phyloP scores from a whole-genome alignment of 1,284 basidiomycete species.

The Xerocomus amazonicus region DNA sequence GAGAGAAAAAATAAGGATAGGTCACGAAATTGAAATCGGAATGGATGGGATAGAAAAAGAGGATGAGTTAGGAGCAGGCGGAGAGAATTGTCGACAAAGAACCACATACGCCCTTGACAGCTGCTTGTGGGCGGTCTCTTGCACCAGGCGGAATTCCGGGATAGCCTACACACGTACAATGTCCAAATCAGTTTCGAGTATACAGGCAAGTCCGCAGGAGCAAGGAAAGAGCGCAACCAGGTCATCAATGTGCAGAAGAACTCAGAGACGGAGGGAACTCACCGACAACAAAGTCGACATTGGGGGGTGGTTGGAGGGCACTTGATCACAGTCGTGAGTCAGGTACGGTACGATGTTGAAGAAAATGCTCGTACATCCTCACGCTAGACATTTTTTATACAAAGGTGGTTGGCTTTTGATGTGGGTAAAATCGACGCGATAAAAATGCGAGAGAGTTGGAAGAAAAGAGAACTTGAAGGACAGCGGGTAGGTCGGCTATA shows the following conservation, averaged over 20 bases:
- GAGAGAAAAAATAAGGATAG: background rate
- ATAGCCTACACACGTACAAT: conserved; percentile 49
- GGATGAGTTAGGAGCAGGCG: conserved; percentile 2
- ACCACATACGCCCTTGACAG: conserved; percentile 72
- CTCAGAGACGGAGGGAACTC: conserved; percentile 15
- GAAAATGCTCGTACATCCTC: conserved; percentile 26
- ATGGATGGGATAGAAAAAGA: background rate
- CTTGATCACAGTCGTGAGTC: conserved; percentile 35
- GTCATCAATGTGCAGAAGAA: conserved; percentile 5
- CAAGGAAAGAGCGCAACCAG: conserved; percentile 2
- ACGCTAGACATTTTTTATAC: conserved; percentile 26
- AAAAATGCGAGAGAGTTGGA: background rate
- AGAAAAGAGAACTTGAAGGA: background rate
- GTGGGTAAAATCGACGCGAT: background rate
- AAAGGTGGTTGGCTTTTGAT: background rate
- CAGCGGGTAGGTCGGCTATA: background rate
- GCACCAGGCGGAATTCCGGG: conserved; percentile 75
- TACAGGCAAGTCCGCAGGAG: background rate
- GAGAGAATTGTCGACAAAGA: background rate
- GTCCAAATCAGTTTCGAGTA: background rate
- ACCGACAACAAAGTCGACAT: conserved; percentile 82
- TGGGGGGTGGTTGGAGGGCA: conserved; percentile 73
- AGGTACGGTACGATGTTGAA: background rate
- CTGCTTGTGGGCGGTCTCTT: conserved; percentile 68
- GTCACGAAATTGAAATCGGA: conserved; percentile 1